Evolutionary conservation across 2,329 filamentous ascomycete species (phyloP).

Genomic region (Zarea fungicola): DNA sequence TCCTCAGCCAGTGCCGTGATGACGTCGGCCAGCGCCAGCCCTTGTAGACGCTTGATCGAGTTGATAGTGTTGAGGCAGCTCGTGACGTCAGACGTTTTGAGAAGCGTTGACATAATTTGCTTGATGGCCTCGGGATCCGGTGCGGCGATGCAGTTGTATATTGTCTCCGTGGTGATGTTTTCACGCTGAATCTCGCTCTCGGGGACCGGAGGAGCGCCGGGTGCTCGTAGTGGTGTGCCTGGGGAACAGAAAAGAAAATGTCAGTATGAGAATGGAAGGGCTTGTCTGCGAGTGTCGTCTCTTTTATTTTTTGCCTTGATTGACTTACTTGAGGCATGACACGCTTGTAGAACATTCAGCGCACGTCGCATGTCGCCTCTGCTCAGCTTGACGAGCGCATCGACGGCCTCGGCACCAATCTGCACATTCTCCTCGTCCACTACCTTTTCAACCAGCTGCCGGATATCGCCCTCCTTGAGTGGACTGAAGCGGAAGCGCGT

Average conservation of each 20-base stretch:
- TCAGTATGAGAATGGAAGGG: too few species aligned
- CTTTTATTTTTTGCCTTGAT: too few species aligned
- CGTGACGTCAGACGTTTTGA: slow-evolving; percentile 81
- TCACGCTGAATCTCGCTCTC: slow-evolving; percentile 68
- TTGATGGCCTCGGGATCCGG: slow-evolving; percentile 85
- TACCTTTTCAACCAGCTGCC: slow-evolving; percentile 80
- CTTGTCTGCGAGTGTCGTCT: too few species aligned
- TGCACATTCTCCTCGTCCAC: slow-evolving; percentile 81
- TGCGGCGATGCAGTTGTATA: slow-evolving; percentile 96
- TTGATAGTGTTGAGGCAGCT: slow-evolving; percentile 86
- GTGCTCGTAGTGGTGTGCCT: slow-evolving; percentile 64
- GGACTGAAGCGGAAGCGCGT: slow-evolving; percentile 94
- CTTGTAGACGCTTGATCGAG: slow-evolving; percentile 76
- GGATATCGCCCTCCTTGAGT: slow-evolving; percentile 81
- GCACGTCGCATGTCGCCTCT: slow-evolving; percentile 96
- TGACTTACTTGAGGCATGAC: slow-evolving; percentile 81
- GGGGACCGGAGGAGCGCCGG: slow-evolving; percentile 53
- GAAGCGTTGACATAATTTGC: slow-evolving; percentile 76
- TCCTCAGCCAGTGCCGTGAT: slow-evolving; percentile 82
- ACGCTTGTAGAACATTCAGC: slow-evolving; percentile 92
- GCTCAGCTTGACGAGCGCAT: slow-evolving; percentile 78
- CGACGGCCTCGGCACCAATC: slow-evolving; percentile 74
- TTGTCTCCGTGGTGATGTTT: slow-evolving; percentile 78
- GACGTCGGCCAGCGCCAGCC: slow-evolving; percentile 88
- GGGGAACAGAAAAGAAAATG: not conserved